Base-by-base conservation (phyloP, 129 eudicot genomes). In the Apium graveolens region DNA sequence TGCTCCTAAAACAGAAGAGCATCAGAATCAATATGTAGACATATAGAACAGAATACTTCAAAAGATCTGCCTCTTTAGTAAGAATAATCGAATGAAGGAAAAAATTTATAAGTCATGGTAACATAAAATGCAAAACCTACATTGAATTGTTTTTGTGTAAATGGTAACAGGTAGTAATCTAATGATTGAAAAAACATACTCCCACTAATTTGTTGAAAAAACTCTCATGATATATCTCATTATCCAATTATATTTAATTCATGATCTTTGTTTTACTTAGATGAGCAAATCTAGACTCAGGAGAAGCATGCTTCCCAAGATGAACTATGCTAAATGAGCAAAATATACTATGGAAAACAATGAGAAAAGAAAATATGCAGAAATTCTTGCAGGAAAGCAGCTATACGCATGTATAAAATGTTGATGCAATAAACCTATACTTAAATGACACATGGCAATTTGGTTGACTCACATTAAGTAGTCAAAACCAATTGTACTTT, bases 1-100 rank as follows among this genome's bases (percentile, higher is more conserved):
- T 95, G 96, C 77, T 87, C 97, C 98, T 95, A 75, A 76, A 78
- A 74, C 24, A 69, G 46, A 74, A 45, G 70, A 32, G 77, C 41
- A 74, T 75, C 62, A 49, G 48, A 43, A 43, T 29, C 63, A 51
- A 62, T 42, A 77, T 70, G 20, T 24, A 41, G 45, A 70, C 48
- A 17, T 17, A 77, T 35, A 26, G 53, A 55, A 38, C 39, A 76
- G 17, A 0, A 76, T 37, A 53, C 10, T 34, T 49, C 42, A 35
- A 21, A 21, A 37, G 34, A 35, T 37, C 79, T 76, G 29, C 34
- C 16, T 4, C 48, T 39, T 76, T n/a, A 57, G 65, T 35, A 12
- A 17, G 68, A 60, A 60, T 17, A 41, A 39, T 39, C 2, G 46
- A 38, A 39, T 0, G 7, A 70, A 38, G 32, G 10, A 43, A 44